Percentiles rank a stretch among this genome's conserved stretches.
Conservation (phyloP, 2,329 filamentous ascomycete genomes). For the Mycogone perniciosa region DNA sequence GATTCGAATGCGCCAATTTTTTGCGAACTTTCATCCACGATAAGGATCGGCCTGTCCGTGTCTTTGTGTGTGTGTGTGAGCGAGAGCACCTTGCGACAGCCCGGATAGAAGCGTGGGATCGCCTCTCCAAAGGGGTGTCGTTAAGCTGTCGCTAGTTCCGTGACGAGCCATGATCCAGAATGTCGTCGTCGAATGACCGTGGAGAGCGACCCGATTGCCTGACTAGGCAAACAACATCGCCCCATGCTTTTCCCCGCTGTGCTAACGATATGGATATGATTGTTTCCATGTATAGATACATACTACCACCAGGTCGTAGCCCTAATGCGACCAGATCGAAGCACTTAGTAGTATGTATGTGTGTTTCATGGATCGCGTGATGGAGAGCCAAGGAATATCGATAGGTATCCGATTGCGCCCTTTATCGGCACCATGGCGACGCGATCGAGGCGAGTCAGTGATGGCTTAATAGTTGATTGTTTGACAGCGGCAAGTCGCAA, state of each 20-base stretch:
- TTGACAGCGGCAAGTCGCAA: too few species aligned
- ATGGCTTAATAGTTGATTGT: too few species aligned
- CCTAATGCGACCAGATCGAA: too few species aligned
- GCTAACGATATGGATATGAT: background rate
- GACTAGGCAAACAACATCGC: constrained; percentile 3
- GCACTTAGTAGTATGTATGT: too few species aligned
- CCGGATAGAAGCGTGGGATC: background rate
- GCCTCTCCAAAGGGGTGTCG: background rate
- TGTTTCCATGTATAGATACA: too few species aligned
- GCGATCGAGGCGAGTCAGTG: too few species aligned
- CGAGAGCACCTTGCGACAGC: constrained; percentile 1
- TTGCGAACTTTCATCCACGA: background rate
- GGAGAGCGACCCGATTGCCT: constrained; percentile 7
- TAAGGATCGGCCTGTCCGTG: constrained; percentile 2
- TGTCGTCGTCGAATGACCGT: background rate
- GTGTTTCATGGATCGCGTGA: too few species aligned
- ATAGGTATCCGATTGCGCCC: too few species aligned
- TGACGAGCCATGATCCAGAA: constrained; percentile 1
- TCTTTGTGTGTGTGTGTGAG: constrained; percentile 1
- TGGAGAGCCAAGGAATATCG: too few species aligned
- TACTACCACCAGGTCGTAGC: too few species aligned
- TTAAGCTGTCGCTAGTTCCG: constrained; percentile 2
- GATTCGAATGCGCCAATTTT: constrained; percentile 6
- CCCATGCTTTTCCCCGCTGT: constrained; percentile 3
- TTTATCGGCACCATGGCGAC: too few species aligned